Percentiles rank a stretch among this genome's conserved stretches.
phyloP scores from a whole-genome alignment of 1,284 basidiomycete species.

The Microbotryum saponariae region DNA sequence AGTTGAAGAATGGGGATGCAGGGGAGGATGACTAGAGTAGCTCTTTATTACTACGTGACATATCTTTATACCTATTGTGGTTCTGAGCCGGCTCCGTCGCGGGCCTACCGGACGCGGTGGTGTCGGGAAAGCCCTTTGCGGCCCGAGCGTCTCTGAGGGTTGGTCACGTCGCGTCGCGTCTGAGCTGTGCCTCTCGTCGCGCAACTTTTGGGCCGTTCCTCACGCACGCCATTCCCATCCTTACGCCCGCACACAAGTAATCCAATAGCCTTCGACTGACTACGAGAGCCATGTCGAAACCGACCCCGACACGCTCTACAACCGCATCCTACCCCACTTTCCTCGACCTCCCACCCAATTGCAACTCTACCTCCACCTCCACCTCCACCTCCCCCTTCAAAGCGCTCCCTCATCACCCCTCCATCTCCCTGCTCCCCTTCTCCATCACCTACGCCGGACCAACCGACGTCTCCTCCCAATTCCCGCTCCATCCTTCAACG shows the following conservation, averaged over 20 bases:
- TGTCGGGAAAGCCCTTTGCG: no score
- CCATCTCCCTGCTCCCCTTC: neutral
- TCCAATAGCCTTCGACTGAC: neutral
- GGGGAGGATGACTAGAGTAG: neutral
- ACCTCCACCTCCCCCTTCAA: no score
- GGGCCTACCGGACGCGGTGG: no score
- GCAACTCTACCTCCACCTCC: no score
- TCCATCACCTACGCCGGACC: neutral
- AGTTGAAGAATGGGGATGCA: neutral
- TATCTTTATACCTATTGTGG: neutral
- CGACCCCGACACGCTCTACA: neutral
- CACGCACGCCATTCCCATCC: slow-evolving; percentile 2
- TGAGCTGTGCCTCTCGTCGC: neutral
- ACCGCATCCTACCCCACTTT: slow-evolving; percentile 3
- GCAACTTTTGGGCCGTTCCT: no score
- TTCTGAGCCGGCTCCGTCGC: neutral
- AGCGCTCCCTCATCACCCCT: neutral
- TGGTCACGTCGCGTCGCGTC: neutral
- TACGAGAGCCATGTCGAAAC: neutral
- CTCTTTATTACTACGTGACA: neutral
- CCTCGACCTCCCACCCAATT: slow-evolving; percentile 1
- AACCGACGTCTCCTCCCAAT: no score
- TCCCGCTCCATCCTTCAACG: no score
- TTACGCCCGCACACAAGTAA: neutral
- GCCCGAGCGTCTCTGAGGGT: neutral